Conservation (phyloP, 2,329 filamentous ascomycete species). For the Xylariaceae sp. region DNA sequence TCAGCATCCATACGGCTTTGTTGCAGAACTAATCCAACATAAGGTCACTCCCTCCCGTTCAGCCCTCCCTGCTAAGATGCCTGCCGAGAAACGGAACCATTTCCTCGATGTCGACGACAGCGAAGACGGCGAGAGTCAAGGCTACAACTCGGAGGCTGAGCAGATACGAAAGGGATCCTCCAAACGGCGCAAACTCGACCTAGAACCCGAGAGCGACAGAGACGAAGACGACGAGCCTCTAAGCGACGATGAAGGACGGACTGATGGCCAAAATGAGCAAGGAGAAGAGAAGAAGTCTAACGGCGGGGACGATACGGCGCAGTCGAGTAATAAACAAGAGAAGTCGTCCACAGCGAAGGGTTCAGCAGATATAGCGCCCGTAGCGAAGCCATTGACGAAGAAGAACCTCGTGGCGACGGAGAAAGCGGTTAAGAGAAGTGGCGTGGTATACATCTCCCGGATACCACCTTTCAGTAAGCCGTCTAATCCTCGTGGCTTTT, state of each 20-base stretch:
- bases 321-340: slow-evolving; percentile 12
- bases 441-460: slow-evolving; percentile 77
- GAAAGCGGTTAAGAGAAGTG: slow-evolving; percentile 64
- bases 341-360: slow-evolving; percentile 27
- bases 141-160: slow-evolving; percentile 62
- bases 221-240: slow-evolving; percentile 27
- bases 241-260: slow-evolving; percentile 26
- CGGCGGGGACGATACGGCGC: slow-evolving; percentile 11
- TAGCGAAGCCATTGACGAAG: slow-evolving; percentile 53
- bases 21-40: background rate
- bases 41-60: background rate
- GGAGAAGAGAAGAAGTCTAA: slow-evolving; percentile 16
- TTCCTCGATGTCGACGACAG: slow-evolving; percentile 60
- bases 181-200: slow-evolving; percentile 43
- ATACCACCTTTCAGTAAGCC: slow-evolving; percentile 77
- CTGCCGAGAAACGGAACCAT: slow-evolving; percentile 64
- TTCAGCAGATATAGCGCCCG: slow-evolving; percentile 39
- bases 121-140: slow-evolving; percentile 51
- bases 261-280: slow-evolving; percentile 24
- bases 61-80: slow-evolving; percentile 42
- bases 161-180: slow-evolving; percentile 57
- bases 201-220: slow-evolving; percentile 17
- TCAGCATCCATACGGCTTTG: too few relatives aligned
- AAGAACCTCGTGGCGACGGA: slow-evolving; percentile 64
- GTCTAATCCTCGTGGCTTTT: slow-evolving; percentile 36